Evolutionary conservation across 2,329 filamentous ascomycete genomes (phyloP), one percentile per base, ranked within the genome.

Genomic region (Pseudocercospora vitis): DNA sequence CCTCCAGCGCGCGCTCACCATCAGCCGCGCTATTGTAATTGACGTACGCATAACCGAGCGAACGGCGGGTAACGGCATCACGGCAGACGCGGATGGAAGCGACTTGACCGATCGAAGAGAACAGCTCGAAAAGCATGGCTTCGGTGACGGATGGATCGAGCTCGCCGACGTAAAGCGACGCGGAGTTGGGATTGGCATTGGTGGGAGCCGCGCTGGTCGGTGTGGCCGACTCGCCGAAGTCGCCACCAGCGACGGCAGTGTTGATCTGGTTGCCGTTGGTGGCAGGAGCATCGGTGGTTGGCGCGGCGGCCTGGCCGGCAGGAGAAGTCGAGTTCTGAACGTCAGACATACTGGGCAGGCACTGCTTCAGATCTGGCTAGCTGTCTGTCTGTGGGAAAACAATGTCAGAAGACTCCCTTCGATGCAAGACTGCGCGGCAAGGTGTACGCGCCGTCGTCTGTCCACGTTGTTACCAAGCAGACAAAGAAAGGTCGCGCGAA

Each of bases 121-220:
- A 99, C 62, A 99, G 89, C 85, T 99, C 94, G 77, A 97, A 99
- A 70, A 99, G 91, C 94, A 99, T 99, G 66, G 94, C 94, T 83
- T 99, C 94, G 63, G 94, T 99, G 74, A 99, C 94, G 59, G 90
- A 94, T 67, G 89, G 85, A 75, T 99, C 94, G 68, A 99, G 90
- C 81, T 99, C 94, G 75, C 94, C 94, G 65, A 99, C 94, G 75
- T 99, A 99, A 73, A 99, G 90, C 56, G 94, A 99, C 62, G 94
- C 94, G 49, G 94, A 97, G 75, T 95, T 92, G 74, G 90, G 89
- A 71, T 91, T 88, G 73, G 82, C 68, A 50, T 59, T 65, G 67
- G 83, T 83, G 64, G 89, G 85, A 57, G 78, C 77, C 60, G 82
- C 79, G 61, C 90, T 87, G 76, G 78, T 84, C 65, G 87, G 86